Conservation (phyloP, 371 early-diverging fungal genomes). For the Lichtheimia corymbifera region DNA sequence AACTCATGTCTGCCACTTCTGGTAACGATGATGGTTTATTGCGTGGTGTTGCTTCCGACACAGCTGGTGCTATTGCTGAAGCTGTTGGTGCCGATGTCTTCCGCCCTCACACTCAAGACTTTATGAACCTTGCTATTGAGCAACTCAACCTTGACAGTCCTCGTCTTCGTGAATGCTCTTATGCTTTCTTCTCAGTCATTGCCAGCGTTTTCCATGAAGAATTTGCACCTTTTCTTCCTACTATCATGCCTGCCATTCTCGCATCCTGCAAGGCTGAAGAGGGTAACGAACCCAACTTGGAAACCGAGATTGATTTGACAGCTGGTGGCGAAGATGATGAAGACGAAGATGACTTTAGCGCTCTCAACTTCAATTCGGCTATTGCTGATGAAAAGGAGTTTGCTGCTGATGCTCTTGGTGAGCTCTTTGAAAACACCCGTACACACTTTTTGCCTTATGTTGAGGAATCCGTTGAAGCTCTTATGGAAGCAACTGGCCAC, state of each 20-base stretch:
- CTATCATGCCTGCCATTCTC: constrained; percentile 76
- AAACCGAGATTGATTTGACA: constrained; percentile 46
- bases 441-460: constrained; percentile 80
- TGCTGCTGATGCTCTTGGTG: constrained; percentile 83
- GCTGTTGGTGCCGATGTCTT: constrained; percentile 83
- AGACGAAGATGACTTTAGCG: constrained; percentile 18
- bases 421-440: constrained; percentile 76
- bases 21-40: constrained; percentile 65
- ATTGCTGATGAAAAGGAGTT: constrained; percentile 89
- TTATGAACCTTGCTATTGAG: constrained; percentile 76
- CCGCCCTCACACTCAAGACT: constrained; percentile 68
- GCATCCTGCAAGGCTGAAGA: constrained; percentile 77
- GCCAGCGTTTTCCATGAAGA: constrained; percentile 79
- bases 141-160: constrained; percentile 71
- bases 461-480: constrained; percentile 62
- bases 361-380: constrained; percentile 62
- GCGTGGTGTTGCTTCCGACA: constrained; percentile 83
- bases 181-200: constrained; percentile 78
- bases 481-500: constrained; percentile 66
- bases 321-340: constrained; percentile 26
- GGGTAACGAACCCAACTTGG: constrained; percentile 46
- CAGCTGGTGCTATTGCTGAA: constrained; percentile 79
- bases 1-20: constrained; percentile 68
- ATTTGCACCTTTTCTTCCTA: constrained; percentile 70
- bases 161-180: constrained; percentile 80